Conservation (phyloP, 371 early-diverging fungal species). For the Haplosporangium sp. region DNA sequence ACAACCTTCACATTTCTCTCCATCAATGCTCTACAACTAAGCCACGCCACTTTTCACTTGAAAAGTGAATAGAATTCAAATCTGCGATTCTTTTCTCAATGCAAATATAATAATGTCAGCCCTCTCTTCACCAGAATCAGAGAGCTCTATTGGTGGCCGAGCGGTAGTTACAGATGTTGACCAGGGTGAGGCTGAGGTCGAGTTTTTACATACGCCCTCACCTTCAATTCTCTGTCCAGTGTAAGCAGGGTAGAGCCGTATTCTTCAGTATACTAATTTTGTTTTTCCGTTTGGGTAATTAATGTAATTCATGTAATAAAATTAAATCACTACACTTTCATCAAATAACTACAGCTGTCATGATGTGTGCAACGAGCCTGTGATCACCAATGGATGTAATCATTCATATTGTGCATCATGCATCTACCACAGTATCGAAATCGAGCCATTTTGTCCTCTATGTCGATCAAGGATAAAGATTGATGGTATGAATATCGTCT, state of each 20-base stretch:
- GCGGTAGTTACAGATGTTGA: slow-evolving; percentile 14
- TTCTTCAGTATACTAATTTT: neutral
- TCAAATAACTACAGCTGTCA: slow-evolving; percentile 58
- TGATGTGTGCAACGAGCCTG: slow-evolving; percentile 67
- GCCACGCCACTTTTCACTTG: neutral
- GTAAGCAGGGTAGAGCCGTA: slow-evolving; percentile 30
- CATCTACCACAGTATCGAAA: slow-evolving; percentile 62
- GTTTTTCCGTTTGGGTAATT: neutral
- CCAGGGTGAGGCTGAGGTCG: slow-evolving; percentile 45
- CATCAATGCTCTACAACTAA: slow-evolving; percentile 7
- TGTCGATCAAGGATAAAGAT: slow-evolving; percentile 61
- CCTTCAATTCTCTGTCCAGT: slow-evolving; percentile 65
- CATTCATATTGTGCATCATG: slow-evolving; percentile 72
- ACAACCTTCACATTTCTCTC: slow-evolving; percentile 17
- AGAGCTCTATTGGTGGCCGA: neutral
- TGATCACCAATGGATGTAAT: slow-evolving; percentile 70
- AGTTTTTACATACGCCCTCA: slow-evolving; percentile 61
- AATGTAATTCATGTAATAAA: slow-evolving; percentile 7
- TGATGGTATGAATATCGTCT: slow-evolving; percentile 55
- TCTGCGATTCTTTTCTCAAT: neutral
- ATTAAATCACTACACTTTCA: neutral
- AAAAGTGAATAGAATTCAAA: neutral
- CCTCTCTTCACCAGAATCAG: slow-evolving; percentile 40
- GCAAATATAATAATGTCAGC: slow-evolving; percentile 17
- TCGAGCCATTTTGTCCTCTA: slow-evolving; percentile 70